Percentiles rank a stretch among this genome's conserved stretches.
Evolutionary conservation across 208 protist genomes (phyloP).

Genomic region (Leishmania mexicana): DNA sequence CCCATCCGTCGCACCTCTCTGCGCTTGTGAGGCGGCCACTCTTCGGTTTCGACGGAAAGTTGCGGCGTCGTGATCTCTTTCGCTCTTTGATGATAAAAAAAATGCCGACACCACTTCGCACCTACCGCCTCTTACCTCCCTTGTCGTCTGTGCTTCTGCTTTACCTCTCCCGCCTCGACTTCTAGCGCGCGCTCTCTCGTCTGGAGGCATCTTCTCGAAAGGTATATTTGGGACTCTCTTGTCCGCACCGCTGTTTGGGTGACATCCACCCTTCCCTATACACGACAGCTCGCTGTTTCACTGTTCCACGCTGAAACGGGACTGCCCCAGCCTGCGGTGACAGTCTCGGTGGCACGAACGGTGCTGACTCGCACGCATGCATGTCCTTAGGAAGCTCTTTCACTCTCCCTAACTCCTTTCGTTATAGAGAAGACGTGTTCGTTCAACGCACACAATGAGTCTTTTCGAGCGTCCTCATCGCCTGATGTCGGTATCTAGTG

Average conservation of each 20-base stretch:
- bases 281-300: not conserved
- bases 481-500: constrained; percentile 34
- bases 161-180: not conserved
- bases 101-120: not conserved
- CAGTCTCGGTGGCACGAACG: not conserved
- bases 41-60: not conserved
- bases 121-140: not conserved
- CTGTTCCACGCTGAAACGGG: not conserved
- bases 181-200: no score
- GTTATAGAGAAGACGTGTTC: not conserved
- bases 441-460: constrained; percentile 18
- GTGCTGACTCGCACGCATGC: not conserved
- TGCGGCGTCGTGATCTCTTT: not conserved
- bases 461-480: constrained; percentile 69
- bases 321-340: not conserved
- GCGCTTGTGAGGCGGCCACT: not conserved
- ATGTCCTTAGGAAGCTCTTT: no score
- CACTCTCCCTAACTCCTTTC: not conserved
- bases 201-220: not conserved
- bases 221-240: not conserved
- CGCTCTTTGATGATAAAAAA: not conserved
- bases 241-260: not conserved
- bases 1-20: not conserved
- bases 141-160: not conserved
- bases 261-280: no score